phyloP scores from a whole-genome alignment of 768 basidiomycete species.

The Coprinellus aureogranulatus region DNA sequence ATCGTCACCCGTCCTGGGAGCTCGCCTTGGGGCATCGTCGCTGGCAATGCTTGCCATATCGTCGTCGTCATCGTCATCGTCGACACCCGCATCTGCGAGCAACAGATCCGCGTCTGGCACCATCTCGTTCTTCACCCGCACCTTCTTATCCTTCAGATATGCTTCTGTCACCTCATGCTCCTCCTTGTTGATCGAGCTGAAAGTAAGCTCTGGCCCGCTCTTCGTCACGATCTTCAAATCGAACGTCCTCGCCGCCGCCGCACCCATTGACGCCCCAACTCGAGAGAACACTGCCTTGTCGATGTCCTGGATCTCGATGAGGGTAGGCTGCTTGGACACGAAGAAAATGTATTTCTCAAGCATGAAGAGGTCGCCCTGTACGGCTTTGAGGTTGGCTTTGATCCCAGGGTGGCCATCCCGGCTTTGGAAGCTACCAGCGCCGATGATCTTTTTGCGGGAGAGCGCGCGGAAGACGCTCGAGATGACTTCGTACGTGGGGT shows the following conservation, averaged over 20 bases:
- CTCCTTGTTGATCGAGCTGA: constrained; percentile 94
- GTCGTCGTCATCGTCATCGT: constrained; percentile 73
- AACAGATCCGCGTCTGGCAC: constrained; percentile 81
- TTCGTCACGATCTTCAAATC: constrained; percentile 89
- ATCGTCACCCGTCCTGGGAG: constrained; percentile 44
- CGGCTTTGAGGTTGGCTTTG: constrained; percentile 96
- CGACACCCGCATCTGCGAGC: constrained; percentile 59
- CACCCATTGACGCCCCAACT: constrained; percentile 80
- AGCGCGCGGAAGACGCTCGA: constrained; percentile 91
- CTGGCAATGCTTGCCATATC: constrained; percentile 82
- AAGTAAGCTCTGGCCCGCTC: constrained; percentile 80
- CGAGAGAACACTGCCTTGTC: constrained; percentile 91
- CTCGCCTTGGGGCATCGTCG: constrained; percentile 58
- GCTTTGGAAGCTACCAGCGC: constrained; percentile 83
- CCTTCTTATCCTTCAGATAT: constrained; percentile 87
- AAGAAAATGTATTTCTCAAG: constrained; percentile 98
- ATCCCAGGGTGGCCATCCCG: constrained; percentile 91
- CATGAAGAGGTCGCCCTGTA: constrained; percentile 95
- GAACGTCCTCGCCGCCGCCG: constrained; percentile 86
- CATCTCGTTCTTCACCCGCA: constrained; percentile 95
- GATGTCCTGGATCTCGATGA: constrained; percentile 88
- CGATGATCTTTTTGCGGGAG: constrained; percentile 87
- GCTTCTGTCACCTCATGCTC: constrained; percentile 84
- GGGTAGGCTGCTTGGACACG: constrained; percentile 91
- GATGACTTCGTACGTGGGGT: constrained; percentile 92